A percentile compares a stretch with the other conserved stretches of the same genome.
Conservation (phyloP, 768 basidiomycete genomes). For the Pisolithus orientalis region DNA sequence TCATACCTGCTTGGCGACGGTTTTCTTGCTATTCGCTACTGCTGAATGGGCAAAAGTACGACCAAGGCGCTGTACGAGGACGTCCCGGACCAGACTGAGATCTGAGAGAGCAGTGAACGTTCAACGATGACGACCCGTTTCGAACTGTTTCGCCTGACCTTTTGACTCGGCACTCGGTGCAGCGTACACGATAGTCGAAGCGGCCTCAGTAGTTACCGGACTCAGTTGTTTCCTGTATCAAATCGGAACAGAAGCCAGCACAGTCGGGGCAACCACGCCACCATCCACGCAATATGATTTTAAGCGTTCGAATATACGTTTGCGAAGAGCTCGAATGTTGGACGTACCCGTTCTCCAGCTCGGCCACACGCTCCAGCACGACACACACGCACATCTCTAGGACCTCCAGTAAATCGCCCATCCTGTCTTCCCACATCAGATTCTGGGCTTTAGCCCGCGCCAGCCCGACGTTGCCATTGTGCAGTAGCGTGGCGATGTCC, state of each 20-base stretch:
- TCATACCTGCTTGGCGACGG: constrained; percentile 48
- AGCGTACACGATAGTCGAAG: constrained; percentile 60
- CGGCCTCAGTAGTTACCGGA: constrained; percentile 56
- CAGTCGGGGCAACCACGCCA: not conserved
- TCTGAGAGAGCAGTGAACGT: constrained; percentile 34
- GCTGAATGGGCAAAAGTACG: constrained; percentile 52
- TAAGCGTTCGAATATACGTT: too few relatives aligned
- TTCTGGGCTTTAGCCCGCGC: constrained; percentile 72
- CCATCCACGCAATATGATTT: not conserved
- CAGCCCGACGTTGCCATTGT: constrained; percentile 51
- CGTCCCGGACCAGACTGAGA: constrained; percentile 45
- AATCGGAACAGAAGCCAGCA: not conserved
- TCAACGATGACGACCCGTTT: not conserved
- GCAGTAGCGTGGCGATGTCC: constrained; percentile 63
- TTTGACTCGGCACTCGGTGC: constrained; percentile 49
- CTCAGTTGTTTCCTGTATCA: constrained; percentile 36
- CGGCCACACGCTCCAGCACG: constrained; percentile 50
- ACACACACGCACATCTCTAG: constrained; percentile 64
- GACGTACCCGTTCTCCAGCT: constrained; percentile 44
- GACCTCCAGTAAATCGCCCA: constrained; percentile 56
- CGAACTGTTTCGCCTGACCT: constrained; percentile 36
- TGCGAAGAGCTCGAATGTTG: too few relatives aligned
- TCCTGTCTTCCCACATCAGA: constrained; percentile 55
- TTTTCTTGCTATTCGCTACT: constrained; percentile 40
- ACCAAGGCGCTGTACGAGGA: constrained; percentile 52